Evolutionary conservation across 257 asterid species (phyloP).

Genomic region (Solanum chiquidenum): DNA sequence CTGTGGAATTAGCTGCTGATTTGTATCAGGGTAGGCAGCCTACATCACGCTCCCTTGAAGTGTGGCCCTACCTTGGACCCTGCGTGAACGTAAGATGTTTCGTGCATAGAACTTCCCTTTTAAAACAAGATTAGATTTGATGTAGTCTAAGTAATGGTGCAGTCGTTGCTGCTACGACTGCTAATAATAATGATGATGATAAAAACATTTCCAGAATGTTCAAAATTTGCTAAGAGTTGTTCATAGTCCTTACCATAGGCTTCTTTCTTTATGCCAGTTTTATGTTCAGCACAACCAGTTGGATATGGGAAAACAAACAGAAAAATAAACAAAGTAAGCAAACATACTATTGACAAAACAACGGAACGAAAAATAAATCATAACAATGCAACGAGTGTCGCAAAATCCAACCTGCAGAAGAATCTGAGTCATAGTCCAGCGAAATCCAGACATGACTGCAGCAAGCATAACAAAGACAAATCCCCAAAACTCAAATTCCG

Average conservation of each 20-base stretch:
- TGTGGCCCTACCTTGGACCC: neutral
- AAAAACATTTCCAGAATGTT: neutral
- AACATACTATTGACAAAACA: neutral
- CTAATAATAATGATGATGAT: neutral
- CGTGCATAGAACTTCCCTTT: neutral
- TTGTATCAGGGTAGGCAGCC: neutral
- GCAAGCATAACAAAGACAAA: slow-evolving; percentile 93
- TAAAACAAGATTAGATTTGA: neutral
- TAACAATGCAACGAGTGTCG: neutral
- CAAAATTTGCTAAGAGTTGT: neutral
- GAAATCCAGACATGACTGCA: slow-evolving; percentile 97
- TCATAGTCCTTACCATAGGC: slow-evolving; percentile 58
- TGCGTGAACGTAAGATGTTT: neutral
- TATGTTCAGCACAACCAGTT: slow-evolving; percentile 31
- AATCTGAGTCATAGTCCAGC: slow-evolving; percentile 99
- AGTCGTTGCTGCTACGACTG: neutral
- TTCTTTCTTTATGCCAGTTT: slow-evolving; percentile 74
- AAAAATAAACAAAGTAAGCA: slow-evolving; percentile 16
- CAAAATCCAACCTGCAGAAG: slow-evolving; percentile 74
- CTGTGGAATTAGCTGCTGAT: neutral
- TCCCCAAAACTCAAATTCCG: slow-evolving; percentile 96
- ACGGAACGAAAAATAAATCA: neutral
- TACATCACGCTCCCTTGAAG: neutral
- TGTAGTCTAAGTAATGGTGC: neutral
- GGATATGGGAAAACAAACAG: slow-evolving; percentile 12